These are phyloP conservation scores for Neospermospora avenae DNA, from an alignment of 2,329 filamentous ascomycete species.

Conservation along the genomic window DNA sequence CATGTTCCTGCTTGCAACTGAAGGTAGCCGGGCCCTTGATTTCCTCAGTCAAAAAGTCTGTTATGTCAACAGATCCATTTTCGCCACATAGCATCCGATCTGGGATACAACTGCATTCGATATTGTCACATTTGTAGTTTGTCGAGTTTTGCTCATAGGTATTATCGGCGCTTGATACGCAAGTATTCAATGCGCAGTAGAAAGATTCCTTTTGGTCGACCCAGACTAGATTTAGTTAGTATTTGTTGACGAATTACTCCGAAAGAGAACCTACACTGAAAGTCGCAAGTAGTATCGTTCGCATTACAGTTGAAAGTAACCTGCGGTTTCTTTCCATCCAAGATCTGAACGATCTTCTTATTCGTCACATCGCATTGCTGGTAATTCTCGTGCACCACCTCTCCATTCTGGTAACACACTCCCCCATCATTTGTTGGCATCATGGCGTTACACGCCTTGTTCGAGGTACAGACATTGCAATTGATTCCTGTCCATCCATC, in stretches of 20 bases:
- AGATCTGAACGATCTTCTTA: slow-evolving; percentile 81
- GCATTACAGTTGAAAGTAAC: slow-evolving; percentile 91
- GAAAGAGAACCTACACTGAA: slow-evolving; percentile 69
- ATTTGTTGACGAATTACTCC: slow-evolving; percentile 1
- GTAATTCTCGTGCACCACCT: slow-evolving; percentile 90
- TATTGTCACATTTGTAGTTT: slow-evolving; percentile 77
- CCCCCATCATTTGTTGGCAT: slow-evolving; percentile 81
- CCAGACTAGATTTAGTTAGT: slow-evolving; percentile 64
- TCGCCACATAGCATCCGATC: slow-evolving; percentile 94
- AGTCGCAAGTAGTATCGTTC: slow-evolving; percentile 76
- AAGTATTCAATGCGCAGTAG: slow-evolving; percentile 86
- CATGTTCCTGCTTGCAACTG: slow-evolving; percentile 64
- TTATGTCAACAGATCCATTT: slow-evolving; percentile 85
- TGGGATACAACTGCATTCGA: slow-evolving; percentile 83
- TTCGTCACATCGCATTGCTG: slow-evolving; percentile 99
- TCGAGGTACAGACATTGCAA: slow-evolving; percentile 88
- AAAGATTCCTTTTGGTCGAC: slow-evolving; percentile 92
- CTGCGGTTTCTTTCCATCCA: slow-evolving; percentile 82
- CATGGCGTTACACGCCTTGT: slow-evolving; percentile 77
- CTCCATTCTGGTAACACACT: slow-evolving; percentile 87
- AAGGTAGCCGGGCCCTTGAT: slow-evolving; percentile 90
- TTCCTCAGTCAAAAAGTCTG: slow-evolving; percentile 76
- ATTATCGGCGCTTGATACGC: slow-evolving; percentile 68
- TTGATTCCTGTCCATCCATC: slow-evolving; percentile 97
- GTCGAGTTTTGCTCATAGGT: slow-evolving; percentile 74